A percentile compares a stretch with the other conserved stretches of the same genome.
These are phyloP conservation scores for Pilaira anomala DNA, from an alignment of 192 early-diverging fungal genomes.

Conservation along the genomic window DNA sequence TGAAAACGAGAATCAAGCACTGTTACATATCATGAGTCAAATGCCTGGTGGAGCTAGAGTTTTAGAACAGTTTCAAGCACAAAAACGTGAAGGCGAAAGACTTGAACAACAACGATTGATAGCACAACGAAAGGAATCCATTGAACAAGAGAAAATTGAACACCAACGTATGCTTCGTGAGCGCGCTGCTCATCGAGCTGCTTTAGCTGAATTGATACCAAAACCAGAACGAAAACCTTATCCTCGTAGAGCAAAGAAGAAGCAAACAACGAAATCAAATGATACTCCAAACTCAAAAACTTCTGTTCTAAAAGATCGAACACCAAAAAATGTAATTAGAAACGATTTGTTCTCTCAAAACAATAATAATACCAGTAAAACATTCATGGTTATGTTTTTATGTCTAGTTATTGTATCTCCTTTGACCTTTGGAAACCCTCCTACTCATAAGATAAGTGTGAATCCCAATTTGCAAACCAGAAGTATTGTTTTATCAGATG, in stretches of 20 bases:
- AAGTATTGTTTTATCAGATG: too few species aligned
- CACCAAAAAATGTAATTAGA: background rate
- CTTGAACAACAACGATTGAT: slow-evolving; percentile 12
- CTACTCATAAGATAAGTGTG: background rate
- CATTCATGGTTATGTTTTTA: slow-evolving; percentile 48
- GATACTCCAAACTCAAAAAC: background rate
- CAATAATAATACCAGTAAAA: background rate
- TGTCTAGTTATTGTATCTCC: slow-evolving; percentile 27
- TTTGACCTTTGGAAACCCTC: too few species aligned
- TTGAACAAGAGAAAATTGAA: slow-evolving; percentile 12
- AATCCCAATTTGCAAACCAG: background rate
- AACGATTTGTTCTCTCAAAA: too few species aligned
- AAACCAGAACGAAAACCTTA: slow-evolving; percentile 12
- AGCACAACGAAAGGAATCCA: slow-evolving; percentile 15
- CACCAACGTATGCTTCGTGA: slow-evolving; percentile 23
- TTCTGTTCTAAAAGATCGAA: background rate
- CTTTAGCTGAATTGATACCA: slow-evolving; percentile 21
- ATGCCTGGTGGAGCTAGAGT: slow-evolving; percentile 46
- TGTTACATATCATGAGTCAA: slow-evolving; percentile 39
- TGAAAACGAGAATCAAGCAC: slow-evolving; percentile 42
- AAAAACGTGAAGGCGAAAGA: slow-evolving; percentile 2
- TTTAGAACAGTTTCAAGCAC: slow-evolving; percentile 13
- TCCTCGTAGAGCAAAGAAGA: slow-evolving; percentile 8
- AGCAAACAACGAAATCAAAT: background rate
- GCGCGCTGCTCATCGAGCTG: slow-evolving; percentile 24